phyloP scores from a whole-genome alignment of 1,284 basidiomycete species.

The Tranzscheliella williamsii region DNA sequence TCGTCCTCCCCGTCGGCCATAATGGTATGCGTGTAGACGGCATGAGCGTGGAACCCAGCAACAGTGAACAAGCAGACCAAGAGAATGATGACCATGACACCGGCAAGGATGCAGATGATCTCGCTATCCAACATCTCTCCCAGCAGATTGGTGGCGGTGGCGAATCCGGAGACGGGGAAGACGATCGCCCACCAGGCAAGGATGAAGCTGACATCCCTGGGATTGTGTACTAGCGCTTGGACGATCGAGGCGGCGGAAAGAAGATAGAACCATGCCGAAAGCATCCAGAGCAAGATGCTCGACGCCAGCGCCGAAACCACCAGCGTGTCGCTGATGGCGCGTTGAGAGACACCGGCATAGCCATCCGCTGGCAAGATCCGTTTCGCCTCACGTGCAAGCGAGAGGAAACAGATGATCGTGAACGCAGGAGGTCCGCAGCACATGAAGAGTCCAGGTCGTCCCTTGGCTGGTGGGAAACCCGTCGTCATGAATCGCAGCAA shows the following conservation, averaged over 20 bases:
- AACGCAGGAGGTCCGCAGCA: conserved; percentile 32
- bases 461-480: conserved; percentile 9
- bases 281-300: conserved; percentile 17
- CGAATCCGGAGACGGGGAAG: conserved; percentile 30
- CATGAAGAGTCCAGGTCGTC: conserved; percentile 29
- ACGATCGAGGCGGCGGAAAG: conserved; percentile 15
- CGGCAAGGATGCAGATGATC: conserved; percentile 2
- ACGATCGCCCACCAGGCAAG: conserved; percentile 37
- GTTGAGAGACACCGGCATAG: neutral
- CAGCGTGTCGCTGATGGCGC: conserved; percentile 1
- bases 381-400: conserved; percentile 1
- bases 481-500: conserved; percentile 23
- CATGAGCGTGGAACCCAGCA: conserved; percentile 6
- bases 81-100: conserved; percentile 13
- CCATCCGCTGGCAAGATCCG: conserved; percentile 6
- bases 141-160: conserved; percentile 10
- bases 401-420: conserved; percentile 27
- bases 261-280: conserved; percentile 24
- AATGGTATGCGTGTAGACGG: conserved; percentile 7
- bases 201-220: conserved; percentile 15
- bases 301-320: conserved; percentile 1
- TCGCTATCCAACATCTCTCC: conserved; percentile 4
- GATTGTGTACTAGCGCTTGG: neutral
- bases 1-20: conserved; percentile 29
- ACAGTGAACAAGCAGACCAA: conserved; percentile 3